These are phyloP conservation scores for Cocos nucifera DNA, from an alignment of 176 grass and related monocot genomes.

Conservation along the genomic window DNA sequence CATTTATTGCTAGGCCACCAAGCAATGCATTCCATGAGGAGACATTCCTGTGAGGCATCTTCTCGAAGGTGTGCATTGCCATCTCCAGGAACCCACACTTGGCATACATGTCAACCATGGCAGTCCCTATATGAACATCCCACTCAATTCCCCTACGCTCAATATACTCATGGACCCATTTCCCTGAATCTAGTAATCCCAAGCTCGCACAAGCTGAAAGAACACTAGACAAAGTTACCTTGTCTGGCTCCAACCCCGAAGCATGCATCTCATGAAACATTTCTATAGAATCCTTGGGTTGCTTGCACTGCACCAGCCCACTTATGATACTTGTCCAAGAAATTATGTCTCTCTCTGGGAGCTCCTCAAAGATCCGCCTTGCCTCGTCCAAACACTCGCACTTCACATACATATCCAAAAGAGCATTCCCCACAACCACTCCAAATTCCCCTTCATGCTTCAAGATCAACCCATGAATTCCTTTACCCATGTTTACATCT, in stretches of 20 bases:
- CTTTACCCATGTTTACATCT: constrained; percentile 6
- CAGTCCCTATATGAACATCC: constrained; percentile 50
- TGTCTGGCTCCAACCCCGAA: constrained; percentile 30
- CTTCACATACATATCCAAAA: constrained; percentile 48
- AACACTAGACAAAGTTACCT: constrained; percentile 32
- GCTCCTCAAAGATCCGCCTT: constrained; percentile 25
- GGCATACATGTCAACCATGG: constrained; percentile 38
- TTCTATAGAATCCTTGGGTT: constrained; percentile 26
- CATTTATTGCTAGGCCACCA: constrained; percentile 35
- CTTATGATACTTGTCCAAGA: constrained; percentile 43
- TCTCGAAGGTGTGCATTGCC: constrained; percentile 27
- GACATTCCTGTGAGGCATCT: constrained; percentile 37
- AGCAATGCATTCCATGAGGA: constrained; percentile 49
- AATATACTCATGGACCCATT: constrained; percentile 44
- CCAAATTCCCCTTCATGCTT: constrained; percentile 20
- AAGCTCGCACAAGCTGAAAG: constrained; percentile 43
- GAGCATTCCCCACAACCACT: constrained; percentile 25
- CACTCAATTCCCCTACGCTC: constrained; percentile 32
- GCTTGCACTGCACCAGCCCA: constrained; percentile 42
- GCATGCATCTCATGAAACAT: constrained; percentile 34
- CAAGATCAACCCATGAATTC: constrained; percentile 20
- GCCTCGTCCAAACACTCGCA: constrained; percentile 30
- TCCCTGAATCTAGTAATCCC: constrained; percentile 29
- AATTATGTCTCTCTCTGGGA: constrained; percentile 27
- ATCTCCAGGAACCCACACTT: constrained; percentile 41